Evolutionary conservation across 768 basidiomycete genomes (phyloP).

Genomic region (Galerina sulciceps): DNA sequence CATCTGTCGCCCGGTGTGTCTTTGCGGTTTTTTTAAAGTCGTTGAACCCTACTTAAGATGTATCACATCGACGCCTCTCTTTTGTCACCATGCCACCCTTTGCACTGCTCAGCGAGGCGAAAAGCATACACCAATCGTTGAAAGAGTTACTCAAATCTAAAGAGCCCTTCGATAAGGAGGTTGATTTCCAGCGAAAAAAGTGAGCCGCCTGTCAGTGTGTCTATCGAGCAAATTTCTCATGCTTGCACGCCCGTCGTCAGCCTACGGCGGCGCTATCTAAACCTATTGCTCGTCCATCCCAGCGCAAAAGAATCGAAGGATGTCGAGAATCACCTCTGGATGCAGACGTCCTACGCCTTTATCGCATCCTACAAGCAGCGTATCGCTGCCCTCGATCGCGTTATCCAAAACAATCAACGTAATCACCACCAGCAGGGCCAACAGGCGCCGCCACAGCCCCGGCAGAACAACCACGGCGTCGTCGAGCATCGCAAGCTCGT

Average conservation of each 20-base stretch:
- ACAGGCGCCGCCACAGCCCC: slow-evolving; percentile 29
- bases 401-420: slow-evolving; percentile 43
- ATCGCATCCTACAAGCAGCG: slow-evolving; percentile 83
- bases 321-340: slow-evolving; percentile 86
- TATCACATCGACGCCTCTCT: slow-evolving; percentile 10
- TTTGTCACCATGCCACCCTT: slow-evolving; percentile 13
- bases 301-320: slow-evolving; percentile 76
- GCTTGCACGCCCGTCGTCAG: slow-evolving; percentile 38
- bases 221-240: slow-evolving; percentile 17
- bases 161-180: slow-evolving; percentile 83
- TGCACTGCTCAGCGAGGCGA: slow-evolving; percentile 68
- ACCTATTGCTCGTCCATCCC: slow-evolving; percentile 69
- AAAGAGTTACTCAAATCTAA: slow-evolving; percentile 76
- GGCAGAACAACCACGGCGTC: slow-evolving; percentile 49
- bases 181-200: slow-evolving; percentile 88
- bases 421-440: slow-evolving; percentile 41
- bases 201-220: slow-evolving; percentile 40
- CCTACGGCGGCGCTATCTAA: slow-evolving; percentile 72
- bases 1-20: slow-evolving; percentile 47
- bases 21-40: slow-evolving; percentile 16
- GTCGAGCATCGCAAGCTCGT: slow-evolving; percentile 88
- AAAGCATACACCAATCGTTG: slow-evolving; percentile 70
- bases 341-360: slow-evolving; percentile 88
- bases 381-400: slow-evolving; percentile 68
- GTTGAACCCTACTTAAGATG: slow-evolving; percentile 6